A percentile compares a stretch with the other conserved stretches of the same genome.
Conservation (phyloP, 176 grass and related monocot species). For the Saccharum officinarum region DNA sequence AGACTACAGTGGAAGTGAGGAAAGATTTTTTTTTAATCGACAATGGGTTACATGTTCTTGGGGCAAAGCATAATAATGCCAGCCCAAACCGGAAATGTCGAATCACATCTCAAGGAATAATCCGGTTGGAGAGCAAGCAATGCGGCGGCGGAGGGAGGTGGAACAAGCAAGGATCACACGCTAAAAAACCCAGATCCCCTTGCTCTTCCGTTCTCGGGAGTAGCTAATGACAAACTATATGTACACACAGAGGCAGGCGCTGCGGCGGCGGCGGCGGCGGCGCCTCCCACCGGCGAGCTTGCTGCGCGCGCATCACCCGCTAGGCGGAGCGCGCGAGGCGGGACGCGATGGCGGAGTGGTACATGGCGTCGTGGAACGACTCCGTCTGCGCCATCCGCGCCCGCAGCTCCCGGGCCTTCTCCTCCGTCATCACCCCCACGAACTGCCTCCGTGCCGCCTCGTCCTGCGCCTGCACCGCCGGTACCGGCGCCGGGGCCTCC, state of each 20-base stretch:
- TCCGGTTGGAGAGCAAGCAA: too few relatives aligned
- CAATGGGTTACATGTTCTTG: neutral
- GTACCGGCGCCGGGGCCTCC: neutral
- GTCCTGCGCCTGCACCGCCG: too few relatives aligned
- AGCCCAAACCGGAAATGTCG: too few relatives aligned
- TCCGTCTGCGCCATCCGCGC: slow-evolving; percentile 66
- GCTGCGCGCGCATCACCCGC: neutral
- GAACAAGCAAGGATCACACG: neutral
- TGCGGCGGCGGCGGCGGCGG: too few relatives aligned
- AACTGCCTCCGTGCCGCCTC: neutral
- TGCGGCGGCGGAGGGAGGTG: neutral
- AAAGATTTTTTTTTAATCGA: neutral
- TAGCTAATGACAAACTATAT: neutral
- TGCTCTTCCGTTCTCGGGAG: neutral
- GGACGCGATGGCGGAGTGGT: slow-evolving; percentile 94
- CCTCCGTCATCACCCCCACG: slow-evolving; percentile 40
- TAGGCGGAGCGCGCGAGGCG: slow-evolving; percentile 64
- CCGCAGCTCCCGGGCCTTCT: slow-evolving; percentile 79
- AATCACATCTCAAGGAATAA: too few relatives aligned
- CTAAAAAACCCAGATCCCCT: neutral
- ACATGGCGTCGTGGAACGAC: slow-evolving; percentile 82
- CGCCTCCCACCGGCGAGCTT: neutral
- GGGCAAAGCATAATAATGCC: neutral
- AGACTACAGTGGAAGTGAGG: neutral
- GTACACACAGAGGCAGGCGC: neutral